These are phyloP conservation scores for Aspergillaceae sp. DNA, from an alignment of 2,329 filamentous ascomycete species.

Conservation along the genomic window DNA sequence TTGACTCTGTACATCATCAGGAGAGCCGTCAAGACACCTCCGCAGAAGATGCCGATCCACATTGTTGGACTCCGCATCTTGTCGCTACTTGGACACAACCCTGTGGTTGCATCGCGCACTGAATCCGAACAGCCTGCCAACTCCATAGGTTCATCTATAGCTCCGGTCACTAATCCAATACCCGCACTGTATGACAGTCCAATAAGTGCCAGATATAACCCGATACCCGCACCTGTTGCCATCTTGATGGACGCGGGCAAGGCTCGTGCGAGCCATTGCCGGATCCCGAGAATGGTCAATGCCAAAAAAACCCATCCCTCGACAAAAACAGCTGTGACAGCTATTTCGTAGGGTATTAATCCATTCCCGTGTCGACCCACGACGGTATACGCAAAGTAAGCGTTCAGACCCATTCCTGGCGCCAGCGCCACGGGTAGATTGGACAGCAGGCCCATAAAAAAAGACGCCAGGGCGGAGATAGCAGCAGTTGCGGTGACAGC, in stretches of 20 bases:
- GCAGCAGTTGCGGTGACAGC: conserved; percentile 78
- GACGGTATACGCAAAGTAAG: conserved; percentile 75
- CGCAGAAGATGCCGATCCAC: conserved; percentile 85
- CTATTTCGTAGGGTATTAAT: conserved; percentile 63
- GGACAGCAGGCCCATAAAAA: conserved; percentile 73
- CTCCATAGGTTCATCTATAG: conserved; percentile 58
- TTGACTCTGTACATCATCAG: conserved; percentile 81
- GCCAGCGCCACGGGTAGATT: conserved; percentile 69
- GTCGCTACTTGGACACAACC: conserved; percentile 52
- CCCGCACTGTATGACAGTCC: conserved; percentile 68
- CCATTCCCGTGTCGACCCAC: conserved; percentile 70
- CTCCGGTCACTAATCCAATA: conserved; percentile 68
- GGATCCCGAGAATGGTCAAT: conserved; percentile 69
- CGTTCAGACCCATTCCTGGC: conserved; percentile 74
- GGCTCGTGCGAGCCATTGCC: conserved; percentile 78
- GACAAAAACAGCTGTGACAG: conserved; percentile 78
- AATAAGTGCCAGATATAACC: conserved; percentile 62
- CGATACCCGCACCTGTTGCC: conserved; percentile 76
- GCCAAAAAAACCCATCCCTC: conserved; percentile 80
- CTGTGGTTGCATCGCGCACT: conserved; percentile 29
- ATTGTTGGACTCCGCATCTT: conserved; percentile 79
- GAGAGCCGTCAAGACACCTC: conserved; percentile 68
- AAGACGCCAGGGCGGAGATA: conserved; percentile 68
- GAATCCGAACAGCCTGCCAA: conserved; percentile 64
- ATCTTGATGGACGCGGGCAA: conserved; percentile 81